Conservation (phyloP, 2,329 filamentous ascomycete species). For the Capronia epimyces region DNA sequence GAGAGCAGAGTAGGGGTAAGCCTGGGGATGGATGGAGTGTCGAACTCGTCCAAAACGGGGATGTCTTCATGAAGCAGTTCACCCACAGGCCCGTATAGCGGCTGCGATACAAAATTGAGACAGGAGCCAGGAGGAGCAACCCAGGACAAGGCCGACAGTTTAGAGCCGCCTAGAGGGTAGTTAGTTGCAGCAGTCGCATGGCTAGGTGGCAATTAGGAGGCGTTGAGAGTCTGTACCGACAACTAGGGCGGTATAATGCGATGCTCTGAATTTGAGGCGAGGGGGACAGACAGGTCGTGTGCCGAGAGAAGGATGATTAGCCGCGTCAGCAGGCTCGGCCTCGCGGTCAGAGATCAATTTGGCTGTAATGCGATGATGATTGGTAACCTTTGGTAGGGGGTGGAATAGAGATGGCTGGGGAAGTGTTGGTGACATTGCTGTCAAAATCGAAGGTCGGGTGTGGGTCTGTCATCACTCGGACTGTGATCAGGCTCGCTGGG, state of each 20-base stretch:
- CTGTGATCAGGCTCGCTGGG: conserved; percentile 8
- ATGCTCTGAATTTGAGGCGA: conserved; percentile 12
- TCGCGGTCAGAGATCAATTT: conserved; percentile 14
- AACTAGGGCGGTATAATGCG: conserved; percentile 15
- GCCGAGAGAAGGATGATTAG: conserved; percentile 23
- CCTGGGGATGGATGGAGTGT: conserved; percentile 17
- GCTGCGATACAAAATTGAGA: conserved; percentile 21
- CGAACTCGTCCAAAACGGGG: conserved; percentile 22
- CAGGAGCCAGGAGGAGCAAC: conserved; percentile 17
- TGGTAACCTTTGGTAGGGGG: conserved; percentile 21
- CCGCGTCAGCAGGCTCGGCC: conserved; percentile 25
- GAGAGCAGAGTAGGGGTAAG: conserved; percentile 8
- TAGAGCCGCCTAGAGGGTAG: conserved; percentile 21
- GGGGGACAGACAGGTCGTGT: conserved; percentile 20
- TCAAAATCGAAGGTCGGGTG: conserved; percentile 18
- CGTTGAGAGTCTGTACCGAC: conserved; percentile 16
- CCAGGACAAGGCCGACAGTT: conserved; percentile 24
- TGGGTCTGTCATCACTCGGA: conserved; percentile 27
- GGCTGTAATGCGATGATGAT: conserved; percentile 13
- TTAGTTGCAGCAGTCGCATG: conserved; percentile 17
- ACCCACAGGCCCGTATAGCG: conserved; percentile 26
- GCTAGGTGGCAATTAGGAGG: conserved; percentile 16
- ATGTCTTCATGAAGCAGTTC: conserved; percentile 22
- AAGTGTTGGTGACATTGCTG: conserved; percentile 17
- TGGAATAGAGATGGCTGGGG: conserved; percentile 26